Base-by-base conservation (phyloP, 768 basidiomycete species). In the Dentipellis fragilis region DNA sequence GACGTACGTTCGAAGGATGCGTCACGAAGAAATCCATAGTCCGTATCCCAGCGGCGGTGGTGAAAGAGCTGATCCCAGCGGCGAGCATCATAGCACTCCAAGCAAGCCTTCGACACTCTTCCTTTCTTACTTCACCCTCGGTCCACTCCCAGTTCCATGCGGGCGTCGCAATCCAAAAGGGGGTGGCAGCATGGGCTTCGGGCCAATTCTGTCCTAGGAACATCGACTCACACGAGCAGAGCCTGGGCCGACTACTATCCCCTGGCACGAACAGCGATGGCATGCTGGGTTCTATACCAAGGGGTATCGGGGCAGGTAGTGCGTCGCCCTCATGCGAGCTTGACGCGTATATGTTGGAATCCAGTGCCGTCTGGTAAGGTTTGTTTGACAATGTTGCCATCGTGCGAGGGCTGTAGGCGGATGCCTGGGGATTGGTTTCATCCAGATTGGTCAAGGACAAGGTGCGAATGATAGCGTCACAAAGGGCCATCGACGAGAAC, bases 81-180 rank as follows among this genome's bases (percentile, higher is more conserved):
- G 79, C 73, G 21, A 87, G 73, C 53, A 75, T 71, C 67, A 88
- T 73, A 7, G 81, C 70, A 64, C 82, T 86, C 88, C 88, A 90
- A 58, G 84, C 85, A 21, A 89, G 67, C 38, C 87, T 72, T 37
- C 88, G 79, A 62, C 81, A 83, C 47, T 82, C 81, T 64, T 91
- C 88, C 67, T 80, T 84, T 45, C 77, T 71, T 57, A 87, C 78
- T 58, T 89, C 87, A 10, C 69, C 75, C 48, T 81, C 79, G n/a
- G 76, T 70, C 78, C 78, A 83, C 10, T 72, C 65, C 40, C 69
- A 64, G 55, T 77, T 73, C 85, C 85, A 89, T 5, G 78, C 82
- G 0, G 85, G 80, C 5, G 85, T 81, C 54, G 74, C 71, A 6
- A 74, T 66, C 87, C 86, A 88, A 56, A 81, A 64, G 2, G 84